Percentiles rank a stretch among this genome's conserved stretches.
Conservation (phyloP, 2,329 filamentous ascomycete species). For the Neopestalotiopsis clavispora region DNA sequence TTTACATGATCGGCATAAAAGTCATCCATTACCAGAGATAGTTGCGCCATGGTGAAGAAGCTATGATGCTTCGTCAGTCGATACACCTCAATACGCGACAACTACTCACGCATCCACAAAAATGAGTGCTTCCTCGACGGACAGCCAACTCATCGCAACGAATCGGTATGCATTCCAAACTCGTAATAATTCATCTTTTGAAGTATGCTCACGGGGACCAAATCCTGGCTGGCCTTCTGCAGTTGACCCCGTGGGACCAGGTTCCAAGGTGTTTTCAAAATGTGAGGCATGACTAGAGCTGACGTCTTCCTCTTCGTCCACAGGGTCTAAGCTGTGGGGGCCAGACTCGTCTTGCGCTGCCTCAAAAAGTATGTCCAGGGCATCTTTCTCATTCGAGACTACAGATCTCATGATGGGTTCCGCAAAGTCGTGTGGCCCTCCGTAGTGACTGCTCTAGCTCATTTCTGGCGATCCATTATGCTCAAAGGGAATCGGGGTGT, state of each 20-base stretch:
- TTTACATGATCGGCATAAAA: background rate
- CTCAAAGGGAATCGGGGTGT: background rate
- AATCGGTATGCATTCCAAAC: background rate
- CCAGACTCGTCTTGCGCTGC: constrained; percentile 38
- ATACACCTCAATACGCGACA: background rate
- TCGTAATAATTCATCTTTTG: background rate
- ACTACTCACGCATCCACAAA: background rate
- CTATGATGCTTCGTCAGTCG: background rate
- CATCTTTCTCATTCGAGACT: constrained; percentile 58
- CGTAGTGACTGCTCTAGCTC: background rate
- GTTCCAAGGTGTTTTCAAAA: background rate
- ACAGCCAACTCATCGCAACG: background rate
- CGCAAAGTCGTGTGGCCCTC: background rate
- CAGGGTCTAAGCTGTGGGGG: constrained; percentile 32
- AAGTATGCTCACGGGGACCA: background rate
- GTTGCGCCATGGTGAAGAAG: background rate
- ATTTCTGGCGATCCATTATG: background rate
- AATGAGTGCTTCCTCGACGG: background rate
- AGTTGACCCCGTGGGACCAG: background rate
- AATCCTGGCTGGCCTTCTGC: background rate
- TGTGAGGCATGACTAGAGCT: constrained; percentile 46
- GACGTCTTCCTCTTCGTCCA: constrained; percentile 27
- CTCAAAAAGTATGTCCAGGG: constrained; percentile 56
- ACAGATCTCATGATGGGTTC: constrained; percentile 47
- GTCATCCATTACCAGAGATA: background rate